Evolutionary conservation across 129 eudicot species (phyloP).

Genomic region (Centaurea solstitialis): DNA sequence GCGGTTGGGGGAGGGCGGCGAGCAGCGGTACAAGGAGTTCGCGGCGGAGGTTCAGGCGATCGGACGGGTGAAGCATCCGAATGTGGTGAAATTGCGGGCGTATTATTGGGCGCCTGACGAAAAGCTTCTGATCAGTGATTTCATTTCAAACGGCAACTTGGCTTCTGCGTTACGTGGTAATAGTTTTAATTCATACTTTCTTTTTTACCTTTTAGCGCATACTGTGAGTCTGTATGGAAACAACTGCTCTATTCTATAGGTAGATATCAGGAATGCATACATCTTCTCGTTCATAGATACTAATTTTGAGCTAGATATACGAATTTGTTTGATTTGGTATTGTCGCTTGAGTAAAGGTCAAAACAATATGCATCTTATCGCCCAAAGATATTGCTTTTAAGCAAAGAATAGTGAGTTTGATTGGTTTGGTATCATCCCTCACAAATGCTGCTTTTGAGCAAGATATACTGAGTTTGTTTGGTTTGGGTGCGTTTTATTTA

Average conservation of each 20-base stretch:
- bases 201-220: too few relatives aligned
- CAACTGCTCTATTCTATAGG: too few relatives aligned
- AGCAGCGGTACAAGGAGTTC: constrained; percentile 91
- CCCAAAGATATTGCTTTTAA: too few relatives aligned
- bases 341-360: neutral
- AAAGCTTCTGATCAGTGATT: constrained; percentile 87
- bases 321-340: neutral
- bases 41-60: constrained; percentile 87
- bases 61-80: constrained; percentile 86
- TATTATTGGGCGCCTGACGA: constrained; percentile 99
- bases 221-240: neutral
- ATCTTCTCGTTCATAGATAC: neutral
- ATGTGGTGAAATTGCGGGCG: constrained; percentile 90
- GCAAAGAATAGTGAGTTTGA: too few relatives aligned
- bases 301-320: neutral
- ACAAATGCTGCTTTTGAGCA: neutral
- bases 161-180: constrained; percentile 80
- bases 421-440: neutral
- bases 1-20: constrained; percentile 97
- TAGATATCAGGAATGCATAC: neutral
- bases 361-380: too few relatives aligned
- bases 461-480: neutral
- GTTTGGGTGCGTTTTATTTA: neutral
- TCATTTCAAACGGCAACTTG: constrained; percentile 91
- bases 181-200: neutral